Evolutionary conservation across 1,284 basidiomycete species (phyloP).

Genomic region (Sporisorium sorghi): DNA sequence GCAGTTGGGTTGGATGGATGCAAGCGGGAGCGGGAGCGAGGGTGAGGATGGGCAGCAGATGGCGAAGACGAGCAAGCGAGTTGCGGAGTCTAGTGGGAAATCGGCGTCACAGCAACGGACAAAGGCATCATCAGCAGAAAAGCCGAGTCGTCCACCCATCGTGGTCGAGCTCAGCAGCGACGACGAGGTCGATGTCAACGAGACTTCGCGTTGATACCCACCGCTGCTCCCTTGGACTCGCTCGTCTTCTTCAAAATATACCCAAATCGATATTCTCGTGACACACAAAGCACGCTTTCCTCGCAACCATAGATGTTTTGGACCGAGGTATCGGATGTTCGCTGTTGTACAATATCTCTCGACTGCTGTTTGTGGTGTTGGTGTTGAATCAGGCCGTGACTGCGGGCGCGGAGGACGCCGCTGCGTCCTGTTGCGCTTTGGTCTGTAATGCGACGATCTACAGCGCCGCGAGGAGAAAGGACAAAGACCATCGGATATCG

Average conservation of each 20-base stretch:
- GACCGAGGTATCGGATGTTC: not conserved
- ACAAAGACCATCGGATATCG: not conserved
- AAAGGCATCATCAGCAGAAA: not conserved
- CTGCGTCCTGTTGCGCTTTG: constrained; percentile 49
- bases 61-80: no score
- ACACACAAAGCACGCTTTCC: not conserved
- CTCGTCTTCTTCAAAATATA: not conserved
- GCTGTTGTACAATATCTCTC: constrained; percentile 25
- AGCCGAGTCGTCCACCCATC: not conserved
- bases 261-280: not conserved
- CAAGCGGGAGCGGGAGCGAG: not conserved
- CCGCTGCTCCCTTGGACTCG: not conserved
- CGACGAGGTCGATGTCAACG: constrained; percentile 34
- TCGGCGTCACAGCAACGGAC: not conserved
- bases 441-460: constrained; percentile 56
- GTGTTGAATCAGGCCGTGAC: constrained; percentile 11
- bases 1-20: constrained; percentile 23
- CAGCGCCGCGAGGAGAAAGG: not conserved
- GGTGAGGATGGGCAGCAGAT: not conserved
- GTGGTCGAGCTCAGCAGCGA: constrained; percentile 17
- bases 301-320: not conserved
- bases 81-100: not conserved
- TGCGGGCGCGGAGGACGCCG: constrained; percentile 5
- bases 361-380: not conserved
- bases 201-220: constrained; percentile 12